These are phyloP conservation scores for Crataegus laevigata DNA, from an alignment of 306 rosid genomes.

Conservation along the genomic window DNA sequence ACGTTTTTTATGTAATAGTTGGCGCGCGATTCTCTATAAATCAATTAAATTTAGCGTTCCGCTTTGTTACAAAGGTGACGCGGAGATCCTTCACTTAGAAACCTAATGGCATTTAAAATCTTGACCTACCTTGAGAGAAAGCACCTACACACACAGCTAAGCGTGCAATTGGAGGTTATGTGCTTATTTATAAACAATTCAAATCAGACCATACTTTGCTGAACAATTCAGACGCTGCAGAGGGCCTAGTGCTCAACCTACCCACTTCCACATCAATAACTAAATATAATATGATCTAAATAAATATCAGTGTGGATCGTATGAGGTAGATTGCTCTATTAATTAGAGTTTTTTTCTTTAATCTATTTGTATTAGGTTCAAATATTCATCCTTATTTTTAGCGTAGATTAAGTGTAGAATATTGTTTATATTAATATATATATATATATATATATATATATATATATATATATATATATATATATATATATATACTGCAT, in stretches of 20 bases:
- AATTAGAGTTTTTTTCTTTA: too few relatives aligned
- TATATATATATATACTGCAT: too few relatives aligned
- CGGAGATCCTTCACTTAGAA: too few relatives aligned
- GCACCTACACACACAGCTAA: neutral
- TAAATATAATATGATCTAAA: neutral
- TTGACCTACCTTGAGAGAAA: neutral
- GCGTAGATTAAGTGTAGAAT: too few relatives aligned
- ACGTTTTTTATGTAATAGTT: too few relatives aligned
- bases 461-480: too few relatives aligned
- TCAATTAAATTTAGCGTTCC: too few relatives aligned
- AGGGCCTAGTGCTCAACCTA: neutral
- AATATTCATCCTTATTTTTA: rapidly evolving
- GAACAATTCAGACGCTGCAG: neutral
- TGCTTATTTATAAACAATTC: neutral
- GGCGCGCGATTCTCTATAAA: too few relatives aligned
- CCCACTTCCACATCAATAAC: neutral
- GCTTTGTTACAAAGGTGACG: too few relatives aligned
- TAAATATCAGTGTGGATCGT: neutral
- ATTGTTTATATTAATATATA: too few relatives aligned
- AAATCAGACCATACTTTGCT: neutral
- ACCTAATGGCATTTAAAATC: neutral
- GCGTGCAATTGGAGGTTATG: neutral
- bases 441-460: too few relatives aligned
- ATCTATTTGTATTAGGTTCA: too few relatives aligned
- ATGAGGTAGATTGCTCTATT: neutral